Conservation (phyloP, 805 yeast species). For the Trichomonascus vanleenenianus region DNA sequence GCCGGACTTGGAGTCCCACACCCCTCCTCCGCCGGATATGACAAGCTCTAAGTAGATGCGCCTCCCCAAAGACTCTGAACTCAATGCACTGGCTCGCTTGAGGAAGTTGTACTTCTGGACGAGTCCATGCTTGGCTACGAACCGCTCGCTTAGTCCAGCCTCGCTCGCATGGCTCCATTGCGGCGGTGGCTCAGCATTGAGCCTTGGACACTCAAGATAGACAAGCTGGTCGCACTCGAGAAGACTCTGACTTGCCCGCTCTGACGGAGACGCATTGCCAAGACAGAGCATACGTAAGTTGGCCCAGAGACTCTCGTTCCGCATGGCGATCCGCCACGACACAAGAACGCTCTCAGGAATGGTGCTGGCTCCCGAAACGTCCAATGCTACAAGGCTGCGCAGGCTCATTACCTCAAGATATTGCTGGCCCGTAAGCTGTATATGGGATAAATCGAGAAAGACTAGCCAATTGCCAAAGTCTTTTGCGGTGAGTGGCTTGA, state of each 20-base stretch:
- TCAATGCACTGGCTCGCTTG: no score
- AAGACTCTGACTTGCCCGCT: not conserved
- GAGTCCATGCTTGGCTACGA: constrained; percentile 5
- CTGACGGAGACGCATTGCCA: constrained; percentile 5
- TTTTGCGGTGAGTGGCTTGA: not conserved
- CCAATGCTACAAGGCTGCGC: constrained; percentile 12
- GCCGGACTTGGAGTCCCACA: no score
- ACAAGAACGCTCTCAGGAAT: constrained; percentile 5
- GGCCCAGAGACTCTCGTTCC: constrained; percentile 5
- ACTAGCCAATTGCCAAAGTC: constrained; percentile 2
- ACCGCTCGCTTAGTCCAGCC: constrained; percentile 7
- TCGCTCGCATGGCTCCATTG: constrained; percentile 4
- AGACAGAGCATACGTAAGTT: constrained; percentile 10
- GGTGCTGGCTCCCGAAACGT: constrained; percentile 6
- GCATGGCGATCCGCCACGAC: constrained; percentile 12
- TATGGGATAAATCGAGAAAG: constrained; percentile 9
- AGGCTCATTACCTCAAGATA: constrained; percentile 3
- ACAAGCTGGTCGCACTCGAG: constrained; percentile 1
- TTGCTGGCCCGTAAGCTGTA: not conserved
- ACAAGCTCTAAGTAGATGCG: no score
- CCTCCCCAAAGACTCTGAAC: no score
- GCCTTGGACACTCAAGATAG: constrained; percentile 26
- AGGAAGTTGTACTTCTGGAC: constrained; percentile 8
- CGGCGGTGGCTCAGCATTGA: not conserved
- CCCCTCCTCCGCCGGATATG: no score